Evolutionary conservation across 768 basidiomycete species (phyloP), one percentile per base, ranked within the genome.

Genomic region (Tremella fuciformis): DNA sequence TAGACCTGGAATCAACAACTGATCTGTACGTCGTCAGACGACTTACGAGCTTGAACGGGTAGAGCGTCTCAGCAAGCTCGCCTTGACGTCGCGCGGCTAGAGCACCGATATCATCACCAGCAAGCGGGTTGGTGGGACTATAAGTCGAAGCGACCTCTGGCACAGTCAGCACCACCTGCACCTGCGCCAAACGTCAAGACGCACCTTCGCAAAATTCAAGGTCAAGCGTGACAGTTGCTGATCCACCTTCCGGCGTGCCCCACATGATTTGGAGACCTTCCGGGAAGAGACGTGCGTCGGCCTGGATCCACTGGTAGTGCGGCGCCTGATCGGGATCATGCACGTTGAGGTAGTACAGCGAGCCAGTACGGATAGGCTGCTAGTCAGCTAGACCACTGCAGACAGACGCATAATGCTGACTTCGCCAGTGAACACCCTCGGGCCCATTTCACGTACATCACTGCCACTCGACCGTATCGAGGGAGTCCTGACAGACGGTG

Each of bases 291-390:
- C 93, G 0, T 88, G 80, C 47, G 89, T 80, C 0, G 86, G 90
- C 71, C 88, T 88, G 69, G 84, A 91, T 62, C 89, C 82, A 78
- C 86, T 84, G 88, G 88, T 90, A 59, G 25, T 69, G 41, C 0
- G 66, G 65, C 13, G 55, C 63, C 13, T 34, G n/a, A 81, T 78
- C 75, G 86, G 88, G 88, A 0, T 87, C 86, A 69, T 96, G 92
- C 0, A 94, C 92, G 57, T 96, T 94, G 54, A 96, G 83, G 71
- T 91, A 96, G 87, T 89, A 94, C 0, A 96, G 78, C 13, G 85
- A 79, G 13, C 92, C 92, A 40, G 89, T 87, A 57, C 89, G 86
- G 13, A 89, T 79, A 3, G 91, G 91, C 92, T 94, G 70, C 25
- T 38, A 8, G 48, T 41, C 22, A 52, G 38, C 34, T 46, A 6